Percentiles rank a stretch among this genome's conserved stretches.
phyloP scores from a whole-genome alignment of 306 rosid genomes.

The Acmispon strigosus region DNA sequence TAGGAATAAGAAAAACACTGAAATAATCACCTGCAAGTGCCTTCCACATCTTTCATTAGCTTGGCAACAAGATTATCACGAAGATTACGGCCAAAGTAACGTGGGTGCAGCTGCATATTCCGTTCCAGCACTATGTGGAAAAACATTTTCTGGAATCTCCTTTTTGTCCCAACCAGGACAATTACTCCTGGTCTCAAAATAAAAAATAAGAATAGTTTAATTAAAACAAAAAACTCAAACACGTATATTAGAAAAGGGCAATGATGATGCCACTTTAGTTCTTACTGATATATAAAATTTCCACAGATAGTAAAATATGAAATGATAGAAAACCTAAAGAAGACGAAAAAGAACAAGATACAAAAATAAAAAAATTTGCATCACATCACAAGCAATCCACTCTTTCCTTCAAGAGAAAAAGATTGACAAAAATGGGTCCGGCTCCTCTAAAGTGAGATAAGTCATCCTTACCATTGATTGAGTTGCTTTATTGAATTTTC shows the following conservation, averaged over 20 bases:
- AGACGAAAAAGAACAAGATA: not conserved
- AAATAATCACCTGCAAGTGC: slow-evolving; percentile 72
- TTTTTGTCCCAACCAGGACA: not conserved
- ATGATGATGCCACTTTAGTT: not conserved
- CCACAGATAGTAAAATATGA: not conserved
- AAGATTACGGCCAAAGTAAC: slow-evolving; percentile 87
- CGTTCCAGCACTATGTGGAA: slow-evolving; percentile 93
- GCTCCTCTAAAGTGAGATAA: too few species aligned
- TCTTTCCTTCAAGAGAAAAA: too few species aligned
- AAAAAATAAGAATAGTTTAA: not conserved
- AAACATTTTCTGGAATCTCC: slow-evolving; percentile 41
- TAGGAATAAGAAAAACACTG: not conserved
- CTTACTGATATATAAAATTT: not conserved
- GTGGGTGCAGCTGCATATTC: slow-evolving; percentile 95
- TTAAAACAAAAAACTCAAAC: not conserved
- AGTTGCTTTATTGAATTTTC: too few species aligned
- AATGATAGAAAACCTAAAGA: not conserved
- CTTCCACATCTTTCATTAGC: slow-evolving; percentile 98
- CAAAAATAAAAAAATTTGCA: not conserved
- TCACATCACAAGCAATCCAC: not conserved
- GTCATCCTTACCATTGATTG: too few species aligned
- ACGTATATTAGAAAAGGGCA: not conserved
- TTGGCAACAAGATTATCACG: slow-evolving; percentile 81
- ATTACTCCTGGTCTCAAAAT: not conserved
- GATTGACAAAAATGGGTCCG: too few species aligned